Evolutionary conservation across 192 early-diverging fungal species (phyloP).

Genomic region (Coemansia sp.): DNA sequence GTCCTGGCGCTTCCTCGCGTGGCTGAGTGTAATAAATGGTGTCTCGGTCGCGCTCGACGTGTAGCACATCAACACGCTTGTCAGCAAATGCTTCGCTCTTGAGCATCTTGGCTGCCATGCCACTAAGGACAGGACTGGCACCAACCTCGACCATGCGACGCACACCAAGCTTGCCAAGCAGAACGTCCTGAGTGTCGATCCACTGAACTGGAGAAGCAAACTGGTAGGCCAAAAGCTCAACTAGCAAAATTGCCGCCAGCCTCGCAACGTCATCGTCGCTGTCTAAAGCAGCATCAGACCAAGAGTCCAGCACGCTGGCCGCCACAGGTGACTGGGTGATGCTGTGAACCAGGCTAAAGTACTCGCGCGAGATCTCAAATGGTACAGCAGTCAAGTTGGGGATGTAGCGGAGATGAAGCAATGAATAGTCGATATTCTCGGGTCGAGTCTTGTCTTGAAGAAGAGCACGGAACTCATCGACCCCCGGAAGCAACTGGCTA

Average conservation of each 20-base stretch:
- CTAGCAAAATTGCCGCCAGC: conserved; percentile 74
- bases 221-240: conserved; percentile 89
- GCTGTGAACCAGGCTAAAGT: conserved; percentile 69
- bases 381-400: conserved; percentile 92
- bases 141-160: conserved; percentile 85
- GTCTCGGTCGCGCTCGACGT: conserved; percentile 12
- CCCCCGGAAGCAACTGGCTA: conserved; percentile 76
- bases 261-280: conserved; percentile 63
- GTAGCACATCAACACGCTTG: conserved; percentile 3
- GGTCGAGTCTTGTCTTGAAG: conserved; percentile 74
- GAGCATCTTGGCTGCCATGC: conserved; percentile 72
- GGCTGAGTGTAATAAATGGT: conserved; percentile 12
- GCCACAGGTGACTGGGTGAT: conserved; percentile 68
- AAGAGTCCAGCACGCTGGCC: conserved; percentile 66
- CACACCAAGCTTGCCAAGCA: conserved; percentile 71
- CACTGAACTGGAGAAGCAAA: conserved; percentile 90
- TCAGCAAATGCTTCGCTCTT: not conserved
- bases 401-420: conserved; percentile 77
- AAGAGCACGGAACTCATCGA: conserved; percentile 82
- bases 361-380: conserved; percentile 76
- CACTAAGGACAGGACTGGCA: conserved; percentile 76
- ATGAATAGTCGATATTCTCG: conserved; percentile 62
- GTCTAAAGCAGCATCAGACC: conserved; percentile 44
- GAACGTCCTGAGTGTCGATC: conserved; percentile 90
- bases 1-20: not conserved